These are phyloP conservation scores for Grosmannia huntii DNA, from an alignment of 2,329 filamentous ascomycete genomes.

Conservation along the genomic window DNA sequence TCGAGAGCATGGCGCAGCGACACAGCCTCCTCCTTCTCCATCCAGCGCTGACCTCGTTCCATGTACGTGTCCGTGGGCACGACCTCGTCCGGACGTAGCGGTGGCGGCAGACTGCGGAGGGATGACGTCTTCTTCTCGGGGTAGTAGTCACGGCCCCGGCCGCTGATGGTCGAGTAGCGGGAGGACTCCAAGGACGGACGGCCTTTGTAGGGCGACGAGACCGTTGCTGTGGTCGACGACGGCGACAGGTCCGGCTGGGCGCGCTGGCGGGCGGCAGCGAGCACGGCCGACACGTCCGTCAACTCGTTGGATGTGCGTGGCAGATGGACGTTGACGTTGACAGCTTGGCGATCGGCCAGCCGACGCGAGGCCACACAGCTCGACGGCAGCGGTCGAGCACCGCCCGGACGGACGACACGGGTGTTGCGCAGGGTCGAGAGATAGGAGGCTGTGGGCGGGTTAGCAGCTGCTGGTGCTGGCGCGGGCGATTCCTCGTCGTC, in stretches of 20 bases:
- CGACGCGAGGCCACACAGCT: slow-evolving; percentile 13
- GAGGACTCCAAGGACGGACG: slow-evolving; percentile 22
- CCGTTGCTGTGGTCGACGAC: not conserved
- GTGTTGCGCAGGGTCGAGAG: slow-evolving; percentile 58
- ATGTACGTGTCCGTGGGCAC: slow-evolving; percentile 58
- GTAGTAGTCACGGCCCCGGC: slow-evolving; percentile 38
- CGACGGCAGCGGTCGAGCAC: slow-evolving; percentile 50
- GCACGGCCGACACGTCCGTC: not conserved
- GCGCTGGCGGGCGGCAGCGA: not conserved
- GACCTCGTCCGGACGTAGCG: slow-evolving; percentile 45
- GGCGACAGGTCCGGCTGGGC: not conserved
- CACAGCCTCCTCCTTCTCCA: slow-evolving; percentile 66
- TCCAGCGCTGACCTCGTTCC: slow-evolving; percentile 62
- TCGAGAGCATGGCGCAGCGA: slow-evolving; percentile 61
- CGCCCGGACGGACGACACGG: slow-evolving; percentile 54
- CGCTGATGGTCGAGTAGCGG: slow-evolving; percentile 33
- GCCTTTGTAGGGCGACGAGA: not conserved
- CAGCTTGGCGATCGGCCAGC: not conserved
- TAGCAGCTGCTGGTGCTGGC: not conserved
- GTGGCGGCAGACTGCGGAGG: slow-evolving; percentile 15
- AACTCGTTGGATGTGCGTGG: not conserved
- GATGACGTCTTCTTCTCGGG: slow-evolving; percentile 20
- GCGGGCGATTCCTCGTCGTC: not conserved
- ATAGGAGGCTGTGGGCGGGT: slow-evolving; percentile 43
- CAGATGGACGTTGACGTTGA: slow-evolving; percentile 1